Percentiles rank a stretch among this genome's conserved stretches.
Conservation (phyloP, 2,329 filamentous ascomycete genomes). For the Alternaria arborescens region DNA sequence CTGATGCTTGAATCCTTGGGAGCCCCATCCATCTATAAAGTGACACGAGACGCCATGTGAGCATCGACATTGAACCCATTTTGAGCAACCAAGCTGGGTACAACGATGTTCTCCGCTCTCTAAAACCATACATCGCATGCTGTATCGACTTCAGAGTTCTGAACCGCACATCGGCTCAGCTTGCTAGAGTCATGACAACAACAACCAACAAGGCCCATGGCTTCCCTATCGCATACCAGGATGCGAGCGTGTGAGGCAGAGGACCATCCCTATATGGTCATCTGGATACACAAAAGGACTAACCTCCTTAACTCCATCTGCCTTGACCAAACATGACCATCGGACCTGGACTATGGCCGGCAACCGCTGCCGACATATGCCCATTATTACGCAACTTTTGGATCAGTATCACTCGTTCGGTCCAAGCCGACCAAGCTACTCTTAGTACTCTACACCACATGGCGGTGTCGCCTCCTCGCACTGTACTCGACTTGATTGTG, state of each 20-base stretch:
- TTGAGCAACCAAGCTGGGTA: background rate
- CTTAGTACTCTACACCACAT: constrained; percentile 31
- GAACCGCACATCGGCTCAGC: background rate
- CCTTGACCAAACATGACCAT: constrained; percentile 15
- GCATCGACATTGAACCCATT: background rate
- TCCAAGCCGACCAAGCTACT: constrained; percentile 23
- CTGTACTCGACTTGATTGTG: constrained; percentile 35
- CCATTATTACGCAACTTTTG: constrained; percentile 1
- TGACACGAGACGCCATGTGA: constrained; percentile 11
- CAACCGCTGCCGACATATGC: background rate
- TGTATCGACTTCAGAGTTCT: background rate
- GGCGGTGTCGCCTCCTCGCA: constrained; percentile 28
- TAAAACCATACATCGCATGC: background rate
- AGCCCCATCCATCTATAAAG: background rate
- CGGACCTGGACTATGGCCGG: background rate
- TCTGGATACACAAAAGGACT: constrained; percentile 33
- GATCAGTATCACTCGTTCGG: constrained; percentile 12
- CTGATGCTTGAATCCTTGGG: constrained; percentile 5
- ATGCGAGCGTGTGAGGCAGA: constrained; percentile 24
- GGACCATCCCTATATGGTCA: constrained; percentile 19
- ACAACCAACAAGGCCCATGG: background rate
- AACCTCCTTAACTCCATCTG: constrained; percentile 5
- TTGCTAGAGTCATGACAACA: background rate
- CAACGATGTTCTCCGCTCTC: background rate
- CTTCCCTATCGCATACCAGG: background rate